phyloP scores from a whole-genome alignment of 129 eudicot genomes.

The Flaveria brownii region DNA sequence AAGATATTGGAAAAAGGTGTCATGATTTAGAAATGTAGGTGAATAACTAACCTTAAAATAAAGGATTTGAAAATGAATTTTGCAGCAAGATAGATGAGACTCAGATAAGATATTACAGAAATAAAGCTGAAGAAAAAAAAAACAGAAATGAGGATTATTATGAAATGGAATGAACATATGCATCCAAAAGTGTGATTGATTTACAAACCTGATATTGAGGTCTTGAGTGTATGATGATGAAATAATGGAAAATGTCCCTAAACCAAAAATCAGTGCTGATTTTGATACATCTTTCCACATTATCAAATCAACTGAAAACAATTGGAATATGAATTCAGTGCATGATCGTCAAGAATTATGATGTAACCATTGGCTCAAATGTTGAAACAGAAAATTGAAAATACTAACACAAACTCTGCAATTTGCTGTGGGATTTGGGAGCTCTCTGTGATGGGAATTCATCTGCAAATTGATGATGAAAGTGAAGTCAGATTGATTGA shows the following conservation, averaged over 20 bases:
- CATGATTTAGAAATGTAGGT: neutral
- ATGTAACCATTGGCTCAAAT: neutral
- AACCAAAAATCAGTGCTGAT: constrained; percentile 79
- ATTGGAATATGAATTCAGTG: neutral
- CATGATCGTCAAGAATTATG: constrained; percentile 12
- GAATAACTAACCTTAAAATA: constrained; percentile 50
- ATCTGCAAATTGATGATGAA: constrained; percentile 27
- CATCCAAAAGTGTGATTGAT: neutral
- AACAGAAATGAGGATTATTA: constrained; percentile 10
- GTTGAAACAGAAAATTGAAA: no score
- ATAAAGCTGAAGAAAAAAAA: constrained; percentile 60
- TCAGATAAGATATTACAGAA: constrained; percentile 74
- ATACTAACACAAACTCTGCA: constrained; percentile 66
- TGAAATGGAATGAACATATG: constrained; percentile 17
- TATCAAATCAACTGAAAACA: constrained; percentile 69
- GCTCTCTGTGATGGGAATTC: constrained; percentile 37
- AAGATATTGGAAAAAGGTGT: constrained; percentile 7
- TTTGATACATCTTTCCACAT: constrained; percentile 91
- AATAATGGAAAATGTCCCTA: constrained; percentile 72
- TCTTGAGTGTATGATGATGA: constrained; percentile 83
- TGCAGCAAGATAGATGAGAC: constrained; percentile 90
- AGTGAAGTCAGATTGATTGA: constrained; percentile 15
- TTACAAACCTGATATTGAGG: constrained; percentile 70
- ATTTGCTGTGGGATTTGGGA: constrained; percentile 53
- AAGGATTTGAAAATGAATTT: constrained; percentile 70